phyloP scores from a whole-genome alignment of 306 rosid species.

The Quillaja saponaria region DNA sequence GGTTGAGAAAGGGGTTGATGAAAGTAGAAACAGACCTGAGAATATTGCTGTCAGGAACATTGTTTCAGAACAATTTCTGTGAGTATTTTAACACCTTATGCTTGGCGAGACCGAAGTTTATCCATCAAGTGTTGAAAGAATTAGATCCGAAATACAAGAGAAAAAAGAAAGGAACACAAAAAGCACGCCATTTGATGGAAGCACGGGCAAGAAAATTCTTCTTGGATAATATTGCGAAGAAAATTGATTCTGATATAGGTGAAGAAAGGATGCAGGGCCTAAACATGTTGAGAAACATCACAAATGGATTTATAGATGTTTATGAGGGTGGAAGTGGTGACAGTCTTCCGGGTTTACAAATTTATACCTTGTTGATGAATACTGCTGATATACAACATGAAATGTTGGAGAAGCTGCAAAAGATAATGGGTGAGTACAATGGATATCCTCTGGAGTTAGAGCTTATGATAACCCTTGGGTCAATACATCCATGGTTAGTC shows the following conservation, averaged over 20 bases:
- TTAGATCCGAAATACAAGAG: constrained; percentile 70
- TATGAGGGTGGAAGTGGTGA: constrained; percentile 80
- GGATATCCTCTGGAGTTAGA: constrained; percentile 88
- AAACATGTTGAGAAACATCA: constrained; percentile 73
- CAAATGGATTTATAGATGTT: constrained; percentile 81
- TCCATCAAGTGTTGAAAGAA: constrained; percentile 67
- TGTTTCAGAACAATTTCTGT: constrained; percentile 94
- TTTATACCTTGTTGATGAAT: constrained; percentile 89
- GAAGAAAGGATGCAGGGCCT: constrained; percentile 77
- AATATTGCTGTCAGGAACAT: constrained; percentile 86
- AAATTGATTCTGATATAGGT: constrained; percentile 63
- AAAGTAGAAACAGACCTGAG: constrained; percentile 83
- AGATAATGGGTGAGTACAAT: constrained; percentile 50
- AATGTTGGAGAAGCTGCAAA: constrained; percentile 55
- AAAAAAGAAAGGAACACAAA: constrained; percentile 42
- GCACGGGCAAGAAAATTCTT: constrained; percentile 79
- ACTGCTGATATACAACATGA: constrained; percentile 71
- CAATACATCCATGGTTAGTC: constrained; percentile 93
- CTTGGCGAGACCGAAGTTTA: constrained; percentile 83
- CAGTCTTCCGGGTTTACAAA: constrained; percentile 84
- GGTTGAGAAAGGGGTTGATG: constrained; percentile 88
- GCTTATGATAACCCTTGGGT: constrained; percentile 92
- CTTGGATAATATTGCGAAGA: constrained; percentile 76
- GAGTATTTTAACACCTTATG: constrained; percentile 91
- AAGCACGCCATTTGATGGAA: constrained; percentile 52